phyloP scores from a whole-genome alignment of 2,329 filamentous ascomycete genomes.

The Tolypocladium nubicola region DNA sequence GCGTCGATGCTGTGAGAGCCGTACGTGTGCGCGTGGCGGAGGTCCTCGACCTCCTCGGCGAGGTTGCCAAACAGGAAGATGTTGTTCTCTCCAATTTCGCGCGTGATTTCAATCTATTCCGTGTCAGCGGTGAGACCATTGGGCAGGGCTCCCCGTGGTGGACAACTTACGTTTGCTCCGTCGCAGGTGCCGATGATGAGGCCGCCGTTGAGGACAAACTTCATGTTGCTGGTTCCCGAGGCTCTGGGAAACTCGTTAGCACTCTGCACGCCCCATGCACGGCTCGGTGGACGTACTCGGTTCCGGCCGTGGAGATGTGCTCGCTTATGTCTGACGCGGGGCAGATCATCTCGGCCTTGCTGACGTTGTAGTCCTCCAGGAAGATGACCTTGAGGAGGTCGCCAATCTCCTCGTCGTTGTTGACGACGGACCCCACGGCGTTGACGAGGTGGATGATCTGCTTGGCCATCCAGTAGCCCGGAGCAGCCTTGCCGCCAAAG shows the following conservation, averaged over 20 bases:
- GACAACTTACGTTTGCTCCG: slow-evolving; percentile 73
- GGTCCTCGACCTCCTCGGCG: slow-evolving; percentile 90
- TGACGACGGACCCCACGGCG: slow-evolving; percentile 79
- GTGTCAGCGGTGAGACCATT: background rate
- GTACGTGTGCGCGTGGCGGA: slow-evolving; percentile 84
- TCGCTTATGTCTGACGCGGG: slow-evolving; percentile 95
- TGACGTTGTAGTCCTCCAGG: slow-evolving; percentile 97
- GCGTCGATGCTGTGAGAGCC: slow-evolving; percentile 68
- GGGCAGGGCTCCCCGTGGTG: background rate
- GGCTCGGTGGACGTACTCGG: slow-evolving; percentile 47
- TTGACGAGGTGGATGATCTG: slow-evolving; percentile 97
- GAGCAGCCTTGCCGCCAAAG: slow-evolving; percentile 95
- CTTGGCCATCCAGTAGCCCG: slow-evolving; percentile 99
- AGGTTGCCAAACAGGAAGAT: slow-evolving; percentile 98
- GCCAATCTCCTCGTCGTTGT: slow-evolving; percentile 84
- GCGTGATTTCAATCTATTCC: slow-evolving; percentile 78
- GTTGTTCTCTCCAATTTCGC: slow-evolving; percentile 91
- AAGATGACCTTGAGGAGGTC: slow-evolving; percentile 96
- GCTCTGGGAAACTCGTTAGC: slow-evolving; percentile 29
- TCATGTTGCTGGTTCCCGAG: slow-evolving; percentile 95
- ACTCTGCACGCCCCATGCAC: background rate
- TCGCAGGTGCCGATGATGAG: slow-evolving; percentile 97
- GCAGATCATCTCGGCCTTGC: slow-evolving; percentile 94
- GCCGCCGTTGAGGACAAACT: slow-evolving; percentile 95
- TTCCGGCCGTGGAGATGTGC: slow-evolving; percentile 96